Conservation (phyloP, 1,284 basidiomycete genomes). For the Ganoderma leucocontextum region DNA sequence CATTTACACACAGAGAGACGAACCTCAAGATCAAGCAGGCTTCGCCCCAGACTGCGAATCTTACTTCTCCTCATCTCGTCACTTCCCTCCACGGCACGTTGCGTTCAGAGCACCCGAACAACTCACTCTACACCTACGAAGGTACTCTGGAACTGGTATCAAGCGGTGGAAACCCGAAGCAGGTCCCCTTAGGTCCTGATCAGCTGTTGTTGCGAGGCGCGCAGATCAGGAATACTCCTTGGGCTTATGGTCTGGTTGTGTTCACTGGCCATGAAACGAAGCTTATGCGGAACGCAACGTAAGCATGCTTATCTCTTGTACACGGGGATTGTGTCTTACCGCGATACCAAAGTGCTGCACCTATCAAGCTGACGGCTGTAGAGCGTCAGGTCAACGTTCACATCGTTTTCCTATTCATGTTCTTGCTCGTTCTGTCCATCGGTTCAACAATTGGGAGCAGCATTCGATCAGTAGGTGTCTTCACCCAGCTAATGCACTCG, state of each 20-base stretch:
- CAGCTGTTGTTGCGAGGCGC: slow-evolving; percentile 95
- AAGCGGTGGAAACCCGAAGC: slow-evolving; percentile 69
- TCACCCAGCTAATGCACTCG: not conserved
- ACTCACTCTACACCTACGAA: slow-evolving; percentile 97
- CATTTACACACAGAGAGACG: slow-evolving; percentile 76
- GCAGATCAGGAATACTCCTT: slow-evolving; percentile 95
- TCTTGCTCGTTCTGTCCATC: slow-evolving; percentile 88
- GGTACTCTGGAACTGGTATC: slow-evolving; percentile 78
- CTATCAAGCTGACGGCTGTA: slow-evolving; percentile 96
- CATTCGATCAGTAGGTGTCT: slow-evolving; percentile 67
- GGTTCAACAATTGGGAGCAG: slow-evolving; percentile 94
- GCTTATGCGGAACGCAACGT: slow-evolving; percentile 96
- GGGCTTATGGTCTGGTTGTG: slow-evolving; percentile 94
- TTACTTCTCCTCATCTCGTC: slow-evolving; percentile 84
- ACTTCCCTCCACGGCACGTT: slow-evolving; percentile 83
- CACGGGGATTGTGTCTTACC: slow-evolving; percentile 36
- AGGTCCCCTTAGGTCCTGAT: slow-evolving; percentile 93
- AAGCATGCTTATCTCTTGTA: slow-evolving; percentile 41
- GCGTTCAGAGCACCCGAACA: slow-evolving; percentile 96
- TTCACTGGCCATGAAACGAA: slow-evolving; percentile 99
- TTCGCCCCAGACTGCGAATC: slow-evolving; percentile 79
- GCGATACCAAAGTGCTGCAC: slow-evolving; percentile 72
- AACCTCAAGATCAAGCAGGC: slow-evolving; percentile 99
- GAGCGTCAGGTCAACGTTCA: slow-evolving; percentile 97
- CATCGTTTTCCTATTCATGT: slow-evolving; percentile 94